These are phyloP conservation scores for Nepenthes alata DNA, from an alignment of 179 eudicot genomes.

Conservation along the genomic window DNA sequence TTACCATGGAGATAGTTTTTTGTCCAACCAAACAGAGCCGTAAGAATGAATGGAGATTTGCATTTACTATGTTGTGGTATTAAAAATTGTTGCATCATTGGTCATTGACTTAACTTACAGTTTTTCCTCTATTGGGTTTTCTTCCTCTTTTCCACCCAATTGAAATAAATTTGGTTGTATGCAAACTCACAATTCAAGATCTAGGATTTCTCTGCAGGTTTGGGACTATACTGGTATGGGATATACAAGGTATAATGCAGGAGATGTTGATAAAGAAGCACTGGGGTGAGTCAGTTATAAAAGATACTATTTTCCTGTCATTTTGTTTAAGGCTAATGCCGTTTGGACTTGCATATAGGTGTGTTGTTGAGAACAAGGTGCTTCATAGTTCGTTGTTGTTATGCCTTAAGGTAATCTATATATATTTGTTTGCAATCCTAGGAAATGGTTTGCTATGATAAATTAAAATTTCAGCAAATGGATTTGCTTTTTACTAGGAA, in stretches of 20 bases:
- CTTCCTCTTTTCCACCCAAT: too few species aligned
- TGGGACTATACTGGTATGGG: constrained; percentile 99
- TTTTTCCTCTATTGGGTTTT: too few species aligned
- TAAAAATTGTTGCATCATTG: too few species aligned
- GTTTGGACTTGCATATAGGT: constrained; percentile 33
- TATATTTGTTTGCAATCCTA: too few species aligned
- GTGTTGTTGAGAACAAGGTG: constrained; percentile 97
- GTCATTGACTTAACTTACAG: too few species aligned
- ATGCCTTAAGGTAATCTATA: constrained; percentile 51
- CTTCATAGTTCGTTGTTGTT: constrained; percentile 64
- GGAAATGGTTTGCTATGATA: too few species aligned
- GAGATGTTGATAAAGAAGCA: constrained; percentile 71
- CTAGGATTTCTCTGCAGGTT: constrained; percentile 37
- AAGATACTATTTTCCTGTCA: background rate
- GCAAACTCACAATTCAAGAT: background rate
- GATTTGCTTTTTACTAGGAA: too few species aligned
- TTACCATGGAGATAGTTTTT: too few species aligned
- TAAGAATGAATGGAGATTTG: too few species aligned
- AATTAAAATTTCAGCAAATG: too few species aligned
- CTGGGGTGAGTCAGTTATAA: constrained; percentile 53
- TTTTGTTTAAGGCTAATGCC: constrained; percentile 11
- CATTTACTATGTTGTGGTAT: too few species aligned
- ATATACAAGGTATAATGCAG: constrained; percentile 85
- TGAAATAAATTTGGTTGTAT: background rate
- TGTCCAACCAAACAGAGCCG: too few species aligned